phyloP scores from a whole-genome alignment of 345 rosid genomes.

The Isatis tinctoria region DNA sequence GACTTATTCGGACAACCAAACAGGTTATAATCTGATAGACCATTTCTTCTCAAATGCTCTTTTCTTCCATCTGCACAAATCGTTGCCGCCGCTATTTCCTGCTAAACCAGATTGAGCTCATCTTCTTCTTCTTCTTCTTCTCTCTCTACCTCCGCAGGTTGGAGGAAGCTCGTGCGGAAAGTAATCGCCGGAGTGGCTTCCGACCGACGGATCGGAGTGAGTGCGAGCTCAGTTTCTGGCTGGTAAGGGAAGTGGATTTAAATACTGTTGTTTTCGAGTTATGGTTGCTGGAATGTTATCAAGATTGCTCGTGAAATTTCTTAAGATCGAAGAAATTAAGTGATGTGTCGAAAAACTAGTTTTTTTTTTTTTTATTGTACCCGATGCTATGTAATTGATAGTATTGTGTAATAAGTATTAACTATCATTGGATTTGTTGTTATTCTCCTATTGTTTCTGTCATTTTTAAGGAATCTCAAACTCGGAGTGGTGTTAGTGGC shows the following conservation, averaged over 20 bases:
- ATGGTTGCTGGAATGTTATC: background rate
- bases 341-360: background rate
- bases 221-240: conserved; percentile 21
- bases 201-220: conserved; percentile 19
- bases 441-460: background rate
- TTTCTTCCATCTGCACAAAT: conserved; percentile 14
- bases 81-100: conserved; percentile 30
- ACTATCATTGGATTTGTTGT: background rate
- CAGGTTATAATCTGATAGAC: conserved; percentile 17
- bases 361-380: background rate
- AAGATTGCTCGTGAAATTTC: background rate
- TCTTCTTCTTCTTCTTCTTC: background rate
- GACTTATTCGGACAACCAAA: conserved; percentile 8
- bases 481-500: background rate
- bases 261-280: background rate
- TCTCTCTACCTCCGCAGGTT: conserved; percentile 6
- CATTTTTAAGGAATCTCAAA: background rate
- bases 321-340: background rate
- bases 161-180: conserved; percentile 19
- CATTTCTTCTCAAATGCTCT: conserved; percentile 1
- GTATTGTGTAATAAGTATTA: background rate
- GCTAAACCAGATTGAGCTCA: background rate
- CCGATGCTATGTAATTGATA: background rate
- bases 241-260: conserved; percentile 15
- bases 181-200: conserved; percentile 18